These are phyloP conservation scores for Thalassiosira livingstoniorum DNA, from an alignment of 352 stramenopile genomes.

Conservation along the genomic window DNA sequence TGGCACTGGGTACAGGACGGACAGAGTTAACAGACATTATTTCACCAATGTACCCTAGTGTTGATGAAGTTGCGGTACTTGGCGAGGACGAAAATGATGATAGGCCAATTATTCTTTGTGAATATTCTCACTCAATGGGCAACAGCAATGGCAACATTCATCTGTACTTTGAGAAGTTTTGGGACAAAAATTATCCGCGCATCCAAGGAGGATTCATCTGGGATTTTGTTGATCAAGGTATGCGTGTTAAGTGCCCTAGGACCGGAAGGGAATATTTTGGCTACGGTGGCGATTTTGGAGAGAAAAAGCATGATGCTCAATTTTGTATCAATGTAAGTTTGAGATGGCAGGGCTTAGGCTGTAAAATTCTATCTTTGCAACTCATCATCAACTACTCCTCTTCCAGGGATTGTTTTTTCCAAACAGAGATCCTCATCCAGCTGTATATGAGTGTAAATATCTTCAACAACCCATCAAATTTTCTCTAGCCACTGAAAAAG, in stretches of 20 bases:
- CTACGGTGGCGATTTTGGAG: conserved; percentile 76
- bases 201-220: conserved; percentile 89
- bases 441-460: conserved; percentile 80
- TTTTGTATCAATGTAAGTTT: conserved; percentile 78
- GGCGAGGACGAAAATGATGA: conserved; percentile 50
- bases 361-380: too few relatives aligned
- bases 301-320: conserved; percentile 68
- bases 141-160: conserved; percentile 87
- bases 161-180: conserved; percentile 87
- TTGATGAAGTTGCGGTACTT: conserved; percentile 36
- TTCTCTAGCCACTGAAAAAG: not conserved
- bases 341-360: too few relatives aligned
- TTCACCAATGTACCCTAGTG: conserved; percentile 81
- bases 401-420: conserved; percentile 75
- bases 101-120: conserved; percentile 86
- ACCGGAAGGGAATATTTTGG: conserved; percentile 61
- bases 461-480: conserved; percentile 73
- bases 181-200: conserved; percentile 58
- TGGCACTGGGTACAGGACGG: conserved; percentile 58
- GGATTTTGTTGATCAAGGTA: conserved; percentile 89
- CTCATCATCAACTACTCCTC: not conserved
- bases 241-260: conserved; percentile 55
- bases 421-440: conserved; percentile 76
- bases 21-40: conserved; percentile 79
- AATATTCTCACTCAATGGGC: conserved; percentile 89